Evolutionary conservation across 2,329 filamentous ascomycete species (phyloP), one percentile per base, ranked within the genome.

Genomic region (Lasiodiplodia sp.): DNA sequence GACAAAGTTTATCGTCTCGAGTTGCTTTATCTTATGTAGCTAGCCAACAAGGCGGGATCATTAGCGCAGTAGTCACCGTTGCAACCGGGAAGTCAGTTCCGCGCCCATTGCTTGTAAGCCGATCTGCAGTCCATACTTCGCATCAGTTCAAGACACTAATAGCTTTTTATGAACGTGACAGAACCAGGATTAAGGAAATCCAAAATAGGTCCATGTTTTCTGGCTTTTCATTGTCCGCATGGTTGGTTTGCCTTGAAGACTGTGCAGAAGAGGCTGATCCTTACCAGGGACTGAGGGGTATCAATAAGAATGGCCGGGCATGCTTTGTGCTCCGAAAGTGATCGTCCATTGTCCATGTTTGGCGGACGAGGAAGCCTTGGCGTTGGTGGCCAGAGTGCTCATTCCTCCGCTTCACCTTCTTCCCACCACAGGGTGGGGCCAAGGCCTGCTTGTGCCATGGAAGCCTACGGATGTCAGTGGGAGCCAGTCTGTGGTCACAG

Each of bases 381-480:
- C n/a, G 18, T n/a, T 52, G 8, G 16, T 21, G 6, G 18, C 44
- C 44, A 21, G 12, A 6, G 60, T 55, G 37, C 55, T 60, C 31
- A 67, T 53, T 67, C 65, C 31, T 68, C 57, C 49, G 47, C 56
- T n/a, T 60, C 66, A n/a, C 56, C 66, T 31, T 68, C 67, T 23
- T 68, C 67, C 83, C 83, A 85, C 83, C 83, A 85, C 5, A 84
- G 69, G 28, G 78, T 80, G 3, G 82, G 82, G 0, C 83, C 83
- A n/a, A 84, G 75, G 18, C 83, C 83, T 66, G 81, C 74, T 66
- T 81, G 78, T 69, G 79, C 79, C 83, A 85, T 85, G 6, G 82
- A 83, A 23, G 80, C 83, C 76, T 82, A 40, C 34, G 56, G 18
- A 66, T 23, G 53, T 70, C 57, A 38, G 28, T 63, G 34, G 31